Evolutionary conservation across 805 yeast species (phyloP).

Genomic region (Candida maesae): DNA sequence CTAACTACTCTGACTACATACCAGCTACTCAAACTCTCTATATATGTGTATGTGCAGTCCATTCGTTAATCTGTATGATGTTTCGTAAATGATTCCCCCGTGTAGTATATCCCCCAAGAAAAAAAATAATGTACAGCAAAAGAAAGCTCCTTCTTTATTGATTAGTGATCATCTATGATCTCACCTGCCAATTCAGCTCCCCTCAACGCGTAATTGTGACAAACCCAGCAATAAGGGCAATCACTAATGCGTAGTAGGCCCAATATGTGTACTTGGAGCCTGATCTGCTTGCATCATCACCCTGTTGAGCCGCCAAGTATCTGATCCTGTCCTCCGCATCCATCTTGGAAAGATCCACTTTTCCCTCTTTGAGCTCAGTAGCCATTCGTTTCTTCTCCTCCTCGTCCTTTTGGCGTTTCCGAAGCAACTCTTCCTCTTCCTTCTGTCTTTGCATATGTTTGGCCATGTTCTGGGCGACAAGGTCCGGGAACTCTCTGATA

Average conservation of each 20-base stretch:
- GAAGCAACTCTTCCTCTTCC: conserved; percentile 1
- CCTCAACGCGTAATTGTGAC: conserved; percentile 17
- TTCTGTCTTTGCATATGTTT: conserved; percentile 26
- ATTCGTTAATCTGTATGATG: background rate
- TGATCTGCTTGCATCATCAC: background rate
- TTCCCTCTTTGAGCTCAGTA: conserved; percentile 2
- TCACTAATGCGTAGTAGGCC: conserved; percentile 32
- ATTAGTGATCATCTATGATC: too few relatives aligned
- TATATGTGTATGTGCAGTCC: background rate
- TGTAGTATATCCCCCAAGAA: background rate
- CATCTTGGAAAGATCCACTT: conserved; percentile 35
- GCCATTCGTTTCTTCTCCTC: conserved; percentile 27
- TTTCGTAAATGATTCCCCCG: background rate
- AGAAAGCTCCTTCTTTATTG: too few relatives aligned
- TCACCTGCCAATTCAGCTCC: too few relatives aligned
- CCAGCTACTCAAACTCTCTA: too few relatives aligned
- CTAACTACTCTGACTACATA: conserved; percentile 22
- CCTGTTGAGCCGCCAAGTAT: conserved; percentile 28
- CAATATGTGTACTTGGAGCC: conserved; percentile 11
- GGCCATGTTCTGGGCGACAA: conserved; percentile 35
- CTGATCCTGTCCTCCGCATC: conserved; percentile 67
- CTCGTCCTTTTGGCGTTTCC: conserved; percentile 13
- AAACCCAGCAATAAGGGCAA: conserved; percentile 29
- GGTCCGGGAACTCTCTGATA: conserved; percentile 63
- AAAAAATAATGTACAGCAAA: too few relatives aligned